A percentile compares a stretch with the other conserved stretches of the same genome.
These are phyloP conservation scores for Backusella psychrophila DNA, from an alignment of 192 early-diverging fungal species.

Conservation along the genomic window DNA sequence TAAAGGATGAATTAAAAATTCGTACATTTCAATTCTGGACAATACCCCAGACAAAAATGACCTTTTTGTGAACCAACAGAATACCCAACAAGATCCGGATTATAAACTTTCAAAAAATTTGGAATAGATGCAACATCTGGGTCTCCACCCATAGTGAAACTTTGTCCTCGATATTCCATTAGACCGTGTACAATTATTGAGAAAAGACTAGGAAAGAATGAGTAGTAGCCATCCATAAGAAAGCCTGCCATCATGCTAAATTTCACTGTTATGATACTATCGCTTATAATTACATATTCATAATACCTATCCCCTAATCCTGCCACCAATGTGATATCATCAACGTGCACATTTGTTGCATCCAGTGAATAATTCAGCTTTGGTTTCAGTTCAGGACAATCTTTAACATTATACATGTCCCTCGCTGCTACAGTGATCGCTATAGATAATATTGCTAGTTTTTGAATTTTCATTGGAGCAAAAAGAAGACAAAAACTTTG, in stretches of 20 bases:
- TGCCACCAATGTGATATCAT: not conserved
- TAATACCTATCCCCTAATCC: not conserved
- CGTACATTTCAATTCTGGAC: not conserved
- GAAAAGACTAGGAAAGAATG: not conserved
- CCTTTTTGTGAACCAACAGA: not conserved
- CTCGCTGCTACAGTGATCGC: not conserved
- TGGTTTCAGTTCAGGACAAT: not conserved
- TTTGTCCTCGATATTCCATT: not conserved
- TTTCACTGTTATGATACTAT: too few species aligned
- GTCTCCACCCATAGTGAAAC: not conserved
- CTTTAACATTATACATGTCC: not conserved
- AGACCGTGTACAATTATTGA: not conserved
- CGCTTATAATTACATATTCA: too few species aligned
- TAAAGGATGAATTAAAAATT: not conserved
- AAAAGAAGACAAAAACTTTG: not conserved
- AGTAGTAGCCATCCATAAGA: not conserved
- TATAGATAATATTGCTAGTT: not conserved
- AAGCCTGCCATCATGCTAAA: not conserved
- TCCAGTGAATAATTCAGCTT: not conserved
- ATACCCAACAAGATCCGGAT: not conserved
- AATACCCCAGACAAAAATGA: not conserved
- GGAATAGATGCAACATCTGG: not conserved
- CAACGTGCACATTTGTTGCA: not conserved
- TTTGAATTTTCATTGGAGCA: not conserved
- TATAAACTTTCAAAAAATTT: not conserved